phyloP scores from a whole-genome alignment of 2,329 filamentous ascomycete species.

The Aureobasidium vineae region DNA sequence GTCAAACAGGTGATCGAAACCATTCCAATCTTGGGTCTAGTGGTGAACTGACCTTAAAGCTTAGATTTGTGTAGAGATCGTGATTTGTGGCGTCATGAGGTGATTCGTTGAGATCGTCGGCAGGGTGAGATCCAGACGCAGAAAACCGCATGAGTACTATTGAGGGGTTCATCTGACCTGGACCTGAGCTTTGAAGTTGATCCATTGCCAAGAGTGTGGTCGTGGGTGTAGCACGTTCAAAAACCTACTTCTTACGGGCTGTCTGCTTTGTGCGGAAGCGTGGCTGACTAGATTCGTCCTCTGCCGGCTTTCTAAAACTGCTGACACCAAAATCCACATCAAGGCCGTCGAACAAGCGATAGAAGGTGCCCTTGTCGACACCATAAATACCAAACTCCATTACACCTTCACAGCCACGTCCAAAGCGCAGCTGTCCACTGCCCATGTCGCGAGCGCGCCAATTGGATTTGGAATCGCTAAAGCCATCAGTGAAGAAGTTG shows the following conservation, averaged over 20 bases:
- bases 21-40: constrained; percentile 46
- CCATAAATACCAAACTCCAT: constrained; percentile 35
- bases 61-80: constrained; percentile 35
- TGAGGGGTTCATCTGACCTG: constrained; percentile 1
- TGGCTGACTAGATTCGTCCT: not conserved
- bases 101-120: constrained; percentile 30
- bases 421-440: constrained; percentile 35
- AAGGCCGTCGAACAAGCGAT: constrained; percentile 9
- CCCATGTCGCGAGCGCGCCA: constrained; percentile 39
- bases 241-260: not conserved
- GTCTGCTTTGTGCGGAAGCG: not conserved
- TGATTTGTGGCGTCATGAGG: constrained; percentile 25
- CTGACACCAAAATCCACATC: constrained; percentile 20
- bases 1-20: constrained; percentile 32
- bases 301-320: not conserved
- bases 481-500: constrained; percentile 31
- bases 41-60: constrained; percentile 51
- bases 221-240: not conserved
- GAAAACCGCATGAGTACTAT: not conserved
- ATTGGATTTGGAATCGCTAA: constrained; percentile 29
- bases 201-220: not conserved
- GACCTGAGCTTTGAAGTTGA: not conserved
- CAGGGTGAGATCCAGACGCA: constrained; percentile 29
- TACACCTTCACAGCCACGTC: constrained; percentile 38
- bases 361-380: constrained; percentile 1